phyloP scores from a whole-genome alignment of 2,329 filamentous ascomycete genomes.

The Ascochyta viciae-villosae region DNA sequence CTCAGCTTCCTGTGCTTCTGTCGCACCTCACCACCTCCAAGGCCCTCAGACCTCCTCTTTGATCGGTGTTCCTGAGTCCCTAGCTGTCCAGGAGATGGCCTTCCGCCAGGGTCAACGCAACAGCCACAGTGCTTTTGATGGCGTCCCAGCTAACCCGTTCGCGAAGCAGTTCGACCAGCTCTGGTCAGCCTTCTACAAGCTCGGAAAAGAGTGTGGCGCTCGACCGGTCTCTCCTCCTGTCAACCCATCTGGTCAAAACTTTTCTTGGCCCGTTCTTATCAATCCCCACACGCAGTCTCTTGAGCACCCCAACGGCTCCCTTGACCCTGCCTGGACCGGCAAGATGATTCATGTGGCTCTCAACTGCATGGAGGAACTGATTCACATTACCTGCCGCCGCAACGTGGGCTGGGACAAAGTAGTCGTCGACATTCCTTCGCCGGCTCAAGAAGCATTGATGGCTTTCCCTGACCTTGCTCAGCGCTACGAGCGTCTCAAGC shows the following conservation, averaged over 20 bases:
- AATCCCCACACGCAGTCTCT: slow-evolving; percentile 36
- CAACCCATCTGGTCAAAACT: slow-evolving; percentile 21
- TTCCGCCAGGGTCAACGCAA: slow-evolving; percentile 35
- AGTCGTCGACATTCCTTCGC: slow-evolving; percentile 31
- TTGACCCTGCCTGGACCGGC: slow-evolving; percentile 25
- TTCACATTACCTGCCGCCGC: slow-evolving; percentile 23
- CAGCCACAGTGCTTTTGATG: slow-evolving; percentile 5
- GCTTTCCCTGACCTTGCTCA: slow-evolving; percentile 28
- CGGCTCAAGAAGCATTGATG: slow-evolving; percentile 23
- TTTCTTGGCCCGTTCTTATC: slow-evolving; percentile 33
- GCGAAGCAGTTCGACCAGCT: slow-evolving; percentile 21
- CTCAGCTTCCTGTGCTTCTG: slow-evolving; percentile 3
- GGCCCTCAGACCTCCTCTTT: slow-evolving; percentile 12
- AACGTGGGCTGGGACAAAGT: slow-evolving; percentile 27
- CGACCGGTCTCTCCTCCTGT: slow-evolving; percentile 8
- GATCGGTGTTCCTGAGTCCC: slow-evolving; percentile 25
- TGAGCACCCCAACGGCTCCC: slow-evolving; percentile 29
- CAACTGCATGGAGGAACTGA: slow-evolving; percentile 31
- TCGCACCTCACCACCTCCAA: slow-evolving; percentile 4
- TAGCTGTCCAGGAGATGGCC: slow-evolving; percentile 33
- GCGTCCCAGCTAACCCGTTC: slow-evolving; percentile 28
- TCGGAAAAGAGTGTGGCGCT: slow-evolving; percentile 23
- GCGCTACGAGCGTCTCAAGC: slow-evolving; percentile 28
- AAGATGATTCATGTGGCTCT: slow-evolving; percentile 25
- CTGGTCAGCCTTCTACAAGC: slow-evolving; percentile 29